Evolutionary conservation across 116 monocot genomes (phyloP).

Genomic region (Zostera marina): DNA sequence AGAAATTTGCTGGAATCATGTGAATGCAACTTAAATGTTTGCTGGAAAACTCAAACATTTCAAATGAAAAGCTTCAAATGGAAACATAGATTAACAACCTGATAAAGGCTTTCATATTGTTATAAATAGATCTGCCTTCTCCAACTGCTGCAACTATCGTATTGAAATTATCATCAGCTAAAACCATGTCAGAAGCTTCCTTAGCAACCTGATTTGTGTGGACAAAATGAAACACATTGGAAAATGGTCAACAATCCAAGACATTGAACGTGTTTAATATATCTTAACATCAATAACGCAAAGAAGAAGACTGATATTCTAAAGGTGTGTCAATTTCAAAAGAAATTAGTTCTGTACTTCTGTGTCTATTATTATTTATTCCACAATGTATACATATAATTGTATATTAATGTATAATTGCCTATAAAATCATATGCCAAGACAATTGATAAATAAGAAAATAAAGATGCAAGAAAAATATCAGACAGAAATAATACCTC

Average conservation of each 20-base stretch:
- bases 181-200: slow-evolving; percentile 85
- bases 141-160: slow-evolving; percentile 76
- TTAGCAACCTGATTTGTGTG: slow-evolving; percentile 52
- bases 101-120: slow-evolving; percentile 89
- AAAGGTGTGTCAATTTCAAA: too few relatives aligned
- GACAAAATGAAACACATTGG: neutral
- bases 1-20: neutral
- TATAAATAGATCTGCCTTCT: slow-evolving; percentile 79
- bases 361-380: too few relatives aligned
- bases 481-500: slow-evolving; percentile 35
- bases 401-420: too few relatives aligned
- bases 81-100: slow-evolving; percentile 24
- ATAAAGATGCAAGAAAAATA: neutral
- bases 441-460: neutral
- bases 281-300: neutral
- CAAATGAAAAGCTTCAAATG: neutral
- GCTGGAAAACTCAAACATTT: neutral
- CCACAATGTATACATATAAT: too few relatives aligned
- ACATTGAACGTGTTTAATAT: neutral
- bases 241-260: neutral
- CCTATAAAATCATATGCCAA: neutral
- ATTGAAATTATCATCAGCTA: slow-evolving; percentile 85
- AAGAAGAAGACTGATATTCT: too few relatives aligned
- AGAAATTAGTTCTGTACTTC: too few relatives aligned
- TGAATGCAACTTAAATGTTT: neutral